These are phyloP conservation scores for Ophiobolus disseminans DNA, from an alignment of 2,329 filamentous ascomycete species.

Conservation along the genomic window DNA sequence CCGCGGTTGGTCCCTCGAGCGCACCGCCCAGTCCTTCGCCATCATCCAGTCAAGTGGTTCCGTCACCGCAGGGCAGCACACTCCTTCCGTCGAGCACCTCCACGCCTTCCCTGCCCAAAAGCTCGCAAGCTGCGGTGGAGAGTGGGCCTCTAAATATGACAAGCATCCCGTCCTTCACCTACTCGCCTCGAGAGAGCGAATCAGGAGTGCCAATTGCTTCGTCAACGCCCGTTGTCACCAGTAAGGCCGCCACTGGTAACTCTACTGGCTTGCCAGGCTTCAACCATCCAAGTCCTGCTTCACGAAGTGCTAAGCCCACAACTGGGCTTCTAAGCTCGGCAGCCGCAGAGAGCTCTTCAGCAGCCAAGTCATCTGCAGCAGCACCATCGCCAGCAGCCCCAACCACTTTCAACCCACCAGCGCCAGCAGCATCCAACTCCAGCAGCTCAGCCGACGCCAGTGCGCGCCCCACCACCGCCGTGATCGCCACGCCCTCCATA, in stretches of 20 bases:
- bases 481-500: conserved; percentile 15
- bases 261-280: conserved; percentile 32
- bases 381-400: conserved; percentile 1
- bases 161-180: conserved; percentile 33
- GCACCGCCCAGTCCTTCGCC: conserved; percentile 4
- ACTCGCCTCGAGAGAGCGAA: conserved; percentile 28
- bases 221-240: conserved; percentile 12
- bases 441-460: not conserved
- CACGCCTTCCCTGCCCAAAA: conserved; percentile 9
- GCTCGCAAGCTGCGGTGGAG: conserved; percentile 19
- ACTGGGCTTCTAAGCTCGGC: conserved; percentile 2
- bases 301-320: conserved; percentile 6
- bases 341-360: conserved; percentile 6
- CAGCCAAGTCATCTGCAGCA: conserved; percentile 3
- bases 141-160: conserved; percentile 22
- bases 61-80: conserved; percentile 15
- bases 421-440: not conserved
- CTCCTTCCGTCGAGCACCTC: conserved; percentile 3
- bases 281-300: conserved; percentile 18
- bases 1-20: conserved; percentile 19
- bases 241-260: conserved; percentile 10
- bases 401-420: conserved; percentile 10
- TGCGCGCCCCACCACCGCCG: conserved; percentile 1
- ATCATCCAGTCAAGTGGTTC: conserved; percentile 9
- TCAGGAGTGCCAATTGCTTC: conserved; percentile 10